Evolutionary conservation across 1,284 basidiomycete genomes (phyloP).

Genomic region (Sanghuangporus weigelae): DNA sequence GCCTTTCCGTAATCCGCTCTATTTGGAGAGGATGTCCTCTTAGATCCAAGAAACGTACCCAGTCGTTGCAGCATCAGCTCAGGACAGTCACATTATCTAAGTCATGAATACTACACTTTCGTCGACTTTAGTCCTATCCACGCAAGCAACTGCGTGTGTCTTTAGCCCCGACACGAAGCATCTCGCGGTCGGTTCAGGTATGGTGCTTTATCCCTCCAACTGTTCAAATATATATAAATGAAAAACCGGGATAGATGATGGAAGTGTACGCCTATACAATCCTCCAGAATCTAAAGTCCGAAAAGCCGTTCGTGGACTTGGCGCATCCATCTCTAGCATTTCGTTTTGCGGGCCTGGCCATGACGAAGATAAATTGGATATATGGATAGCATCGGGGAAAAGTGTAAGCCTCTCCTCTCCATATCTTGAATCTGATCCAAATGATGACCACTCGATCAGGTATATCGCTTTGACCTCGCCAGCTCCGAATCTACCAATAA

Average conservation of each 20-base stretch:
- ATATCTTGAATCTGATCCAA: neutral
- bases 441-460: neutral
- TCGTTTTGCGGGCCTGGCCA: slow-evolving; percentile 28
- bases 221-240: neutral
- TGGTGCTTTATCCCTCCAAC: slow-evolving; percentile 7
- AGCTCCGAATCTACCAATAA: slow-evolving; percentile 24
- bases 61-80: neutral
- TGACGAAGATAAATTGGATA: slow-evolving; percentile 22
- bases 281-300: slow-evolving; percentile 53
- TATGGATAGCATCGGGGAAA: slow-evolving; percentile 60
- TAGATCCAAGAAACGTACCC: too few relatives aligned
- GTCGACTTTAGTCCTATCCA: slow-evolving; percentile 1
- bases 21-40: too few relatives aligned
- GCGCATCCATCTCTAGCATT: slow-evolving; percentile 56
- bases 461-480: slow-evolving; percentile 22
- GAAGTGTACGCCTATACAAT: slow-evolving; percentile 61
- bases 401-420: slow-evolving; percentile 35
- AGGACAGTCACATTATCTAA: too few relatives aligned
- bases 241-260: slow-evolving; percentile 49
- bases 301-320: slow-evolving; percentile 57
- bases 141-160: slow-evolving; percentile 8
- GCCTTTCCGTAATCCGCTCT: too few relatives aligned
- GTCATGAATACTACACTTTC: neutral
- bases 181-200: slow-evolving; percentile 45
- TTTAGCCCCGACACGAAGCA: neutral